phyloP scores from a whole-genome alignment of 2,329 filamentous ascomycete species.

The Atkinsonella hypoxylon region DNA sequence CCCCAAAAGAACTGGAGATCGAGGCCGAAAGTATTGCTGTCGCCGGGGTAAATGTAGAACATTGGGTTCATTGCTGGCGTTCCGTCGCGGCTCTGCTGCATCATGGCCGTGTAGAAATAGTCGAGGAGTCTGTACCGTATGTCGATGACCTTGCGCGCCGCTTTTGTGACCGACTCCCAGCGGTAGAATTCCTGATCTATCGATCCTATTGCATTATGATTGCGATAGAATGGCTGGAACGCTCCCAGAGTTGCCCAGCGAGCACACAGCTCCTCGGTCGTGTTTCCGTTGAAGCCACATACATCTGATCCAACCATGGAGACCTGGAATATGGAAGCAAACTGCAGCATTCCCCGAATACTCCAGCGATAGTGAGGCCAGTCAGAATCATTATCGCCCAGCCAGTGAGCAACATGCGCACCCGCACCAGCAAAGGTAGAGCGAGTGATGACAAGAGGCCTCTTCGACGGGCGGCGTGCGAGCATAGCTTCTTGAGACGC shows the following conservation, averaged over 20 bases:
- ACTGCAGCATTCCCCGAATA: constrained; percentile 47
- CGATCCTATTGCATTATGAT: constrained; percentile 42
- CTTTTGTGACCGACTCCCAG: constrained; percentile 47
- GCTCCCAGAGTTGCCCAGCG: constrained; percentile 55
- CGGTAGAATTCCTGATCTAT: constrained; percentile 52
- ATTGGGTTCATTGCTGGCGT: constrained; percentile 54
- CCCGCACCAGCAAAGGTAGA: constrained; percentile 67
- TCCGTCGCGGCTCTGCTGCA: constrained; percentile 44
- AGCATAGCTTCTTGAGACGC: constrained; percentile 55
- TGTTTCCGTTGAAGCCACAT: constrained; percentile 60
- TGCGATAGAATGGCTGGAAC: constrained; percentile 57
- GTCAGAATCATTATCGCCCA: constrained; percentile 30
- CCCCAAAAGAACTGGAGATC: constrained; percentile 38
- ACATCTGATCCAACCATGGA: constrained; percentile 63
- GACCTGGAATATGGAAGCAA: constrained; percentile 53
- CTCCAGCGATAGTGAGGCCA: constrained; percentile 49
- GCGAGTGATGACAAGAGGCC: constrained; percentile 63
- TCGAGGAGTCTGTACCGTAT: constrained; percentile 60
- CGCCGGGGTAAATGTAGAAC: constrained; percentile 54
- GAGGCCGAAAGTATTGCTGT: constrained; percentile 27
- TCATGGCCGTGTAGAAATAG: constrained; percentile 62
- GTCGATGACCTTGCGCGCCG: constrained; percentile 54
- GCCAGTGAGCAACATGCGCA: constrained; percentile 48
- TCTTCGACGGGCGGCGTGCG: constrained; percentile 45
- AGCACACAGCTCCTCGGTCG: constrained; percentile 49